phyloP scores from a whole-genome alignment of 345 rosid genomes.

The Rhizophora apiculata region DNA sequence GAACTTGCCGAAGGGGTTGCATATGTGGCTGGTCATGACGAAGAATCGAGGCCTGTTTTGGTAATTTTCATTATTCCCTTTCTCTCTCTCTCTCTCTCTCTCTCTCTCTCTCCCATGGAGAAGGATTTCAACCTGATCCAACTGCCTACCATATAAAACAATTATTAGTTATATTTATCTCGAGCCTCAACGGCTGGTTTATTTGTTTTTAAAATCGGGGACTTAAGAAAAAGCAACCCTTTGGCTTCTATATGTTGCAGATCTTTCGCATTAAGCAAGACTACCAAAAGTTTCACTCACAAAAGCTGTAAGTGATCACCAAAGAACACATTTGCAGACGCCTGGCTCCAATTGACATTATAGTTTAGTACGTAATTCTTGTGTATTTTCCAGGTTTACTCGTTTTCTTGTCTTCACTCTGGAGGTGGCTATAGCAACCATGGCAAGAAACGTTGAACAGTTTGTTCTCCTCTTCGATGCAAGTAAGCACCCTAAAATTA shows the following conservation, averaged over 20 bases:
- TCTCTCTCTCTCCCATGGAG: not conserved
- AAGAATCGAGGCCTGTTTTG: constrained; percentile 73
- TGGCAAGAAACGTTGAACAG: constrained; percentile 75
- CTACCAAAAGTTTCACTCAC: constrained; percentile 74
- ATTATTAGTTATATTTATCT: no score
- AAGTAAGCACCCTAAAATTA: constrained; percentile 44
- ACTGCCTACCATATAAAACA: no score
- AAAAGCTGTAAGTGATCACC: constrained; percentile 59
- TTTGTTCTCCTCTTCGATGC: constrained; percentile 87
- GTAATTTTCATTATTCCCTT: constrained; percentile 39
- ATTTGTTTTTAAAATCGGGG: not conserved
- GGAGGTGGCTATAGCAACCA: constrained; percentile 77
- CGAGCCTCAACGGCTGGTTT: no score
- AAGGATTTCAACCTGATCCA: no score
- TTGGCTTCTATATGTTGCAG: constrained; percentile 31
- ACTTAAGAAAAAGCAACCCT: not conserved
- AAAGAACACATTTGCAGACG: not conserved
- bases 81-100: not conserved
- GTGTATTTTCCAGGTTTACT: constrained; percentile 42
- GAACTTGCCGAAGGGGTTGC: constrained; percentile 82
- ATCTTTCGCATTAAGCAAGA: constrained; percentile 86
- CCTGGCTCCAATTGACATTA: not conserved
- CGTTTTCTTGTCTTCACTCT: constrained; percentile 85
- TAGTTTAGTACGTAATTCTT: not conserved
- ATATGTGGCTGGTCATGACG: constrained; percentile 86